Conservation (phyloP, 2,329 filamentous ascomycete species). For the Plectosphaerella plurivora region DNA sequence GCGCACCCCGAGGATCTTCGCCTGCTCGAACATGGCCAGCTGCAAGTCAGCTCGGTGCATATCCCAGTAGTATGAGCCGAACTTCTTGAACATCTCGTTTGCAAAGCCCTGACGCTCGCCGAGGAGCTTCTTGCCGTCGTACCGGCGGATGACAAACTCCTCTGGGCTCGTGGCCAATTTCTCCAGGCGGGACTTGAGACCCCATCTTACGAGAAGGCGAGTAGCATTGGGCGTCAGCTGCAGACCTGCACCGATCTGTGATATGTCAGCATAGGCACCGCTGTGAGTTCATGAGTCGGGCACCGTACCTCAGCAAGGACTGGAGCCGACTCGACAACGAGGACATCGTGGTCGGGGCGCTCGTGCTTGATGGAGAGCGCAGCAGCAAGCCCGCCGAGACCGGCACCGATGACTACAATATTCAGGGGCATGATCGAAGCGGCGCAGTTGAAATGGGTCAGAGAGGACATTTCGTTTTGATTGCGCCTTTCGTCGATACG, state of each 20-base stretch:
- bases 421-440: neutral
- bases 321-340: constrained; percentile 33
- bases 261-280: neutral
- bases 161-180: constrained; percentile 34
- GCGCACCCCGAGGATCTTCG: constrained; percentile 46
- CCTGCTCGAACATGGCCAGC: constrained; percentile 43
- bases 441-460: no score
- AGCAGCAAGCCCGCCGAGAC: constrained; percentile 34
- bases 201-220: constrained; percentile 44
- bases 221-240: constrained; percentile 48
- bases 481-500: no score
- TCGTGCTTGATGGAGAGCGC: constrained; percentile 26
- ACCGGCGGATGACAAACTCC: constrained; percentile 46
- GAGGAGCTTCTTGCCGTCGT: constrained; percentile 43
- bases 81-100: constrained; percentile 46
- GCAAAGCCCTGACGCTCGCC: constrained; percentile 44
- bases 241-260: constrained; percentile 45
- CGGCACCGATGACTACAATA: constrained; percentile 35
- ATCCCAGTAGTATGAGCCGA: constrained; percentile 53
- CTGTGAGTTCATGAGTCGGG: no score
- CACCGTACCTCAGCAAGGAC: constrained; percentile 30
- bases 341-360: constrained; percentile 32
- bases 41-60: constrained; percentile 60
- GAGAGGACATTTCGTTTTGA: no score
- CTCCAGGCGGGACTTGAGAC: constrained; percentile 39